Percentiles rank a stretch among this genome's conserved stretches.
These are phyloP conservation scores for Pseudomicrostroma phylloplanum DNA, from an alignment of 1,284 basidiomycete species.

Conservation along the genomic window DNA sequence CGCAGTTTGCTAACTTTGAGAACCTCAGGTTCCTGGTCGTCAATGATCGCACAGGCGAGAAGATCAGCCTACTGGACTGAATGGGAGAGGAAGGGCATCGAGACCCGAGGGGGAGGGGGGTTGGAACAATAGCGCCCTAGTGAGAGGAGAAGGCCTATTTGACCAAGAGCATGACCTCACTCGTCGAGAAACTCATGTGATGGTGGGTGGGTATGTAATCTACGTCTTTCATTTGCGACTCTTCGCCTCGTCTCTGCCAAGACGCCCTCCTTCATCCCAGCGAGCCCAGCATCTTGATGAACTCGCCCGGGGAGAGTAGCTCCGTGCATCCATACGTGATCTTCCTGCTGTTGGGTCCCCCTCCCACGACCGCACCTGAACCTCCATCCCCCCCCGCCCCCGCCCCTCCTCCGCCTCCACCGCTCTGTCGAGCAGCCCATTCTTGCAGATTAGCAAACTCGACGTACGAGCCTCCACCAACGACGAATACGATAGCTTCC, in stretches of 20 bases:
- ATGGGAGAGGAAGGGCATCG: background rate
- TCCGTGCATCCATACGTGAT: conserved; percentile 95
- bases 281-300: conserved; percentile 62
- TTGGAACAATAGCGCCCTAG: too few species aligned
- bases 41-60: background rate
- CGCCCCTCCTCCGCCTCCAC: conserved; percentile 62
- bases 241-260: background rate
- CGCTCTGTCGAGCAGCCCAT: conserved; percentile 55
- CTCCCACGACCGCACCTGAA: conserved; percentile 38
- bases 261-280: conserved; percentile 13
- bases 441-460: conserved; percentile 81
- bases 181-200: too few species aligned
- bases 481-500: conserved; percentile 87
- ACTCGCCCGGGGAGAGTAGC: conserved; percentile 80
- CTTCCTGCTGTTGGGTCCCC: conserved; percentile 45
- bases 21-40: background rate
- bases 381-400: conserved; percentile 15
- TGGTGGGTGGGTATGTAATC: too few species aligned
- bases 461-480: conserved; percentile 93
- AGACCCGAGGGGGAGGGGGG: background rate
- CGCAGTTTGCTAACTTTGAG: background rate
- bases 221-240: background rate
- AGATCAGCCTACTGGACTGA: background rate
- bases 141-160: too few species aligned
- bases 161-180: too few species aligned